phyloP scores from a whole-genome alignment of 2,329 filamentous ascomycete genomes.

The Parascedosporium putredinis region DNA sequence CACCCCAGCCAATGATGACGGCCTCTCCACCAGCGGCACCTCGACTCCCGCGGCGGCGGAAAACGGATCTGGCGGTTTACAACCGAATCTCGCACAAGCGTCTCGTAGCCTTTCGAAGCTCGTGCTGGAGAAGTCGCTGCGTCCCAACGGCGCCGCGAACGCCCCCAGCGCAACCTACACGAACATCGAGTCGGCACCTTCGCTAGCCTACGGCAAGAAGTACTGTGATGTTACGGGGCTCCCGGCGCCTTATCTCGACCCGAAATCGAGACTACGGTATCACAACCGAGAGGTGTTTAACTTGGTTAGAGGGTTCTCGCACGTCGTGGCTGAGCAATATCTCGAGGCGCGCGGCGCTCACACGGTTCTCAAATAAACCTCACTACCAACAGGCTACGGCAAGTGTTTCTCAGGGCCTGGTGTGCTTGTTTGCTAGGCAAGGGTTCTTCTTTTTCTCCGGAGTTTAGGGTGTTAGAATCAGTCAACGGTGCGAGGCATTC shows the following conservation, averaged over 20 bases:
- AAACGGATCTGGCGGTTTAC: slow-evolving; percentile 21
- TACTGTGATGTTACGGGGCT: slow-evolving; percentile 96
- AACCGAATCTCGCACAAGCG: slow-evolving; percentile 70
- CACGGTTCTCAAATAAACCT: slow-evolving; percentile 73
- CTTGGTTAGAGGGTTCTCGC: slow-evolving; percentile 68
- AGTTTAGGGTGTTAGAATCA: too few relatives aligned
- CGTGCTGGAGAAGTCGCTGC: slow-evolving; percentile 72
- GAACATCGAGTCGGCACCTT: slow-evolving; percentile 91
- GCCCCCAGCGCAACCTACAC: slow-evolving; percentile 80
- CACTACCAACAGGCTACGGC: too few relatives aligned
- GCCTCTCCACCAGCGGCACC: slow-evolving; percentile 45
- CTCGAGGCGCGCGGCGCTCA: slow-evolving; percentile 85
- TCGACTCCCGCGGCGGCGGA: slow-evolving; percentile 38
- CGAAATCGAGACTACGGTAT: slow-evolving; percentile 87
- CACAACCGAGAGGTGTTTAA: slow-evolving; percentile 88
- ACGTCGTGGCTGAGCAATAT: slow-evolving; percentile 77
- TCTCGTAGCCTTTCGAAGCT: slow-evolving; percentile 78
- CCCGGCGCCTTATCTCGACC: slow-evolving; percentile 84
- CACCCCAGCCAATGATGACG: slow-evolving; percentile 48
- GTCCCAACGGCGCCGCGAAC: slow-evolving; percentile 11
- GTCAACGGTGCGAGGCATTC: too few relatives aligned
- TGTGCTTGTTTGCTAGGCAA: too few relatives aligned
- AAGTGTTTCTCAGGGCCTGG: too few relatives aligned
- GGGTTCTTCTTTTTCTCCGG: too few relatives aligned
- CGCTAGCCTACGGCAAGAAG: slow-evolving; percentile 69